These are phyloP conservation scores for Aspergillus haitiensis DNA, from an alignment of 495 filamentous ascomycete species.

Conservation along the genomic window DNA sequence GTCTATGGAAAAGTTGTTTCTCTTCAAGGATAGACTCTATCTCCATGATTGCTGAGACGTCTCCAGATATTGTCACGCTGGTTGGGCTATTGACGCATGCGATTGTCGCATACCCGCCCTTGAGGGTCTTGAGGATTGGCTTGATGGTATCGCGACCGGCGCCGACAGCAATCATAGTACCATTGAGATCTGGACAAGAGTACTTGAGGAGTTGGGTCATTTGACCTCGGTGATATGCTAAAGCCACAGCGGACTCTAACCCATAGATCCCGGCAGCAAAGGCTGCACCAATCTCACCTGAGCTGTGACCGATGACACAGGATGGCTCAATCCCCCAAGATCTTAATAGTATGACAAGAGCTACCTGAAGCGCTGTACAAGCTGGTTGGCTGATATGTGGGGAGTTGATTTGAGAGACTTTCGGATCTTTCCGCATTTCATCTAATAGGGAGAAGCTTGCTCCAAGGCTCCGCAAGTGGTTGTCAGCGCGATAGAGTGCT, in stretches of 20 bases:
- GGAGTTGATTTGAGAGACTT: not conserved
- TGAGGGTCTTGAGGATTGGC: slow-evolving; percentile 2
- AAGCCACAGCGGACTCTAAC: not conserved
- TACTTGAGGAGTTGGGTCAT: not conserved
- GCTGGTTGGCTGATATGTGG: not conserved
- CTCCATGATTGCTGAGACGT: slow-evolving; percentile 7
- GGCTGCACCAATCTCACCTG: slow-evolving; percentile 1
- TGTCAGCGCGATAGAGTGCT: not conserved
- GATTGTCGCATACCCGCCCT: slow-evolving; percentile 22
- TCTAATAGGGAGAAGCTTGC: not conserved
- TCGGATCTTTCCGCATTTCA: not conserved
- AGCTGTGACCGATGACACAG: not conserved
- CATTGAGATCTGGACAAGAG: not conserved
- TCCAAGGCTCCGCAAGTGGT: not conserved
- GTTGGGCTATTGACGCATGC: slow-evolving; percentile 44
- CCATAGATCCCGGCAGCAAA: not conserved
- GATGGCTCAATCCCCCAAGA: not conserved
- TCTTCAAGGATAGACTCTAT: slow-evolving; percentile 23
- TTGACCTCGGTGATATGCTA: not conserved
- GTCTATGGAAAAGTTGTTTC: slow-evolving; percentile 36
- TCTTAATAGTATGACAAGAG: not conserved
- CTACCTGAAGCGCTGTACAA: slow-evolving; percentile 1
- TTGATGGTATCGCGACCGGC: slow-evolving; percentile 1
- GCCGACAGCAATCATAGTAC: slow-evolving; percentile 26
- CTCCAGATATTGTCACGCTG: slow-evolving; percentile 42